Evolutionary conservation across 2,329 filamentous ascomycete genomes (phyloP), one percentile per base, ranked within the genome.

Genomic region (Geosmithia putterillii): DNA sequence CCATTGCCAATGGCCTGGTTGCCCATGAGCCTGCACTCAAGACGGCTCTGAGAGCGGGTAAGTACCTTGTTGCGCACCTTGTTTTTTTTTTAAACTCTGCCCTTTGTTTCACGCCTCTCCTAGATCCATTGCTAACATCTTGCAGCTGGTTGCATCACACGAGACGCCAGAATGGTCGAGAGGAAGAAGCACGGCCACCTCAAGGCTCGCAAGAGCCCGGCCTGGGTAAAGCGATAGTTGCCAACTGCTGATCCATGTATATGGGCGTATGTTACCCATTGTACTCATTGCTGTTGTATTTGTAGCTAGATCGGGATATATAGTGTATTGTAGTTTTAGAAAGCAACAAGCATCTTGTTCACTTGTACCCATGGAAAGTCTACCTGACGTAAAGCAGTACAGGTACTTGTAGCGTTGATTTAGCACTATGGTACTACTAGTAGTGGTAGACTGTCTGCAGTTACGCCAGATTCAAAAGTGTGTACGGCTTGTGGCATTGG

Each of bases 191-290:
- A 87, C 45, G 94, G 92, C 53, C 86, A 87, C 58, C 66, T 94
- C 68, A 98, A 98, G 76, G 90, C 92, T 46, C 85, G 92, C 67
- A 98, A 98, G 80, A 94, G 84, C 79, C 90, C 90, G 47, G 77
- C 92, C 55, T 98, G 94, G 92, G 89, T 96, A 74, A 96, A 95
- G 79, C 68, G 75, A 67, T 79, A 71, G 58, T 44, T 36, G n/a
- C n/a, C 34, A 36, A n/a, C 7, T 36, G 34, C 14, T n/a, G n/a
- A 36, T 36, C 7, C 14, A n/a, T 32, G 34, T 17, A n/a, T 12
- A 17, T 17, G 34, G 34, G 15, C 15, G 15, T 36, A 7, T 36
- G 15, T 36, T n/a, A 17, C 15, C 34, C 6, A n/a, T 17, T 15
- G 9, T 20, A 10, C 38, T 39, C 38, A 39, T 12, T 19, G 7